Evolutionary conservation across 257 asterid species (phyloP).

Genomic region (Eucommia ulmoides): DNA sequence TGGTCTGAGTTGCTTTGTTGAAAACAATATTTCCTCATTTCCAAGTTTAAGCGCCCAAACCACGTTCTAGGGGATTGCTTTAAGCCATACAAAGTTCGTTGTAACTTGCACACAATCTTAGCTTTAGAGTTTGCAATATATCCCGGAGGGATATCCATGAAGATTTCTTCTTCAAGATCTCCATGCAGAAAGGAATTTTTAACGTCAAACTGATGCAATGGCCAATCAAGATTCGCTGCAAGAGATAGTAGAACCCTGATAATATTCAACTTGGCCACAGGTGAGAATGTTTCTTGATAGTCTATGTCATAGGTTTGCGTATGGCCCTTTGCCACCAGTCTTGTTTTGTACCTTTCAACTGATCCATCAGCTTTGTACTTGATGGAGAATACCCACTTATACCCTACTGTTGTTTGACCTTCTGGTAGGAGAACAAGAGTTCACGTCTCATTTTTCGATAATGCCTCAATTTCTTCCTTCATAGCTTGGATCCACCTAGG

Average conservation of each 20-base stretch:
- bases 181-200: too few species aligned
- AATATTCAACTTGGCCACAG: not conserved
- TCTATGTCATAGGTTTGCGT: not conserved
- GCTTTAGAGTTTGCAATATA: too few species aligned
- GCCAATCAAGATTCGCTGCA: not conserved
- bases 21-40: too few species aligned
- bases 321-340: not conserved
- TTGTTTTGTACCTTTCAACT: not conserved
- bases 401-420: not conserved
- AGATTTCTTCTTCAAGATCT: too few species aligned
- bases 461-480: conserved; percentile 1
- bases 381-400: not conserved
- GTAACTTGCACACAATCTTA: too few species aligned
- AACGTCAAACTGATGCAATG: too few species aligned
- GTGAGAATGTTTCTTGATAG: conserved; percentile 1
- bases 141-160: too few species aligned
- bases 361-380: not conserved
- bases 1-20: too few species aligned
- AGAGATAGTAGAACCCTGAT: conserved; percentile 1
- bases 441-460: not conserved
- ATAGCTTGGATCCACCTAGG: not conserved
- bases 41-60: too few species aligned
- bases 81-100: too few species aligned
- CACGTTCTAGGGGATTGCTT: too few species aligned
- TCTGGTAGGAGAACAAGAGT: not conserved